Conservation (phyloP, 805 yeast genomes). For the Priceomyces fermenticarens region DNA sequence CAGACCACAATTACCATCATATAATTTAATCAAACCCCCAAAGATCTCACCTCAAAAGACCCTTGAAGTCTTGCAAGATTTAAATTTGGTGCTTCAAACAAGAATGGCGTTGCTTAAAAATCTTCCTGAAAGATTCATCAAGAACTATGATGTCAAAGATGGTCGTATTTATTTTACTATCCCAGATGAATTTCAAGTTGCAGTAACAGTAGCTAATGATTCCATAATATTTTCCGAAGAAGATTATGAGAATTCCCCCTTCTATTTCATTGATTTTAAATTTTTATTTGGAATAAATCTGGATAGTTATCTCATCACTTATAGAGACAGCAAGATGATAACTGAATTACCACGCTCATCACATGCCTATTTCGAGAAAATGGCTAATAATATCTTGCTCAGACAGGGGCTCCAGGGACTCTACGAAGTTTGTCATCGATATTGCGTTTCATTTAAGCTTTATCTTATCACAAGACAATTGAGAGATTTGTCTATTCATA, state of each 20-base stretch:
- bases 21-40: constrained; percentile 50
- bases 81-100: constrained; percentile 71
- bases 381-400: constrained; percentile 51
- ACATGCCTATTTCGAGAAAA: constrained; percentile 46
- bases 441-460: constrained; percentile 62
- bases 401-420: constrained; percentile 49
- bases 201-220: constrained; percentile 69
- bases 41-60: constrained; percentile 55
- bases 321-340: constrained; percentile 20
- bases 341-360: constrained; percentile 31
- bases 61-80: constrained; percentile 57
- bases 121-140: constrained; percentile 61
- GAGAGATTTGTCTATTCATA: constrained; percentile 39
- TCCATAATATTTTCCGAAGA: constrained; percentile 45
- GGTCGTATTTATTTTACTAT: constrained; percentile 73
- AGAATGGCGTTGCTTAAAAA: constrained; percentile 66
- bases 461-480: constrained; percentile 59
- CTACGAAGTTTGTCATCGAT: constrained; percentile 54
- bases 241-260: constrained; percentile 52
- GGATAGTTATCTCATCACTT: constrained; percentile 30
- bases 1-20: constrained; percentile 68
- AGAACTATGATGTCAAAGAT: constrained; percentile 60
- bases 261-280: constrained; percentile 74
- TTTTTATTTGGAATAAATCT: constrained; percentile 53
- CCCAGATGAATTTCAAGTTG: constrained; percentile 57